Evolutionary conservation across 2,329 filamentous ascomycete species (phyloP).

Genomic region (Phaeophleospora eucalypticola): DNA sequence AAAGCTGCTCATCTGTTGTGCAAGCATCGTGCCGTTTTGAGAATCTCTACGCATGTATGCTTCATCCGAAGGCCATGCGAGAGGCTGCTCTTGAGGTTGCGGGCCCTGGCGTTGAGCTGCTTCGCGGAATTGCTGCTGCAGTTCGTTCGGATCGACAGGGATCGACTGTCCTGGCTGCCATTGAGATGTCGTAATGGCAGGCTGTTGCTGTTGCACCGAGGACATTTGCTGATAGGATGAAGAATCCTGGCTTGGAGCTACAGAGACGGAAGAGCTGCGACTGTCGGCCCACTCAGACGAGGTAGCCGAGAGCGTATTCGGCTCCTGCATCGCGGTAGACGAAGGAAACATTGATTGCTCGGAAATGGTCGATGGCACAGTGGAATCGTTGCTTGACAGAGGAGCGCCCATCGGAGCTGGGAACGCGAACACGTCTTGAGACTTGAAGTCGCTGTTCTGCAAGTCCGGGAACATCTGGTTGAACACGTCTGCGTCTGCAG

Average conservation of each 20-base stretch:
- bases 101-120: conserved; percentile 11
- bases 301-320: conserved; percentile 21
- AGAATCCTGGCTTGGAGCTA: conserved; percentile 12
- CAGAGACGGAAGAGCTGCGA: conserved; percentile 31
- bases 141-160: conserved; percentile 32
- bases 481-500: conserved; percentile 16
- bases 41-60: conserved; percentile 30
- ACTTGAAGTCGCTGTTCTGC: conserved; percentile 22
- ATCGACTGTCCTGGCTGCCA: conserved; percentile 37
- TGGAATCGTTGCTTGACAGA: conserved; percentile 27
- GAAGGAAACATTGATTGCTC: conserved; percentile 27
- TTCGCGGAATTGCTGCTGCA: conserved; percentile 32
- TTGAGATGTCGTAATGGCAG: conserved; percentile 22
- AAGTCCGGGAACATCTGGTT: conserved; percentile 25
- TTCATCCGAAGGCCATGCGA: conserved; percentile 32
- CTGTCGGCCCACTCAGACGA: conserved; percentile 31
- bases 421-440: conserved; percentile 19
- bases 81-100: conserved; percentile 27
- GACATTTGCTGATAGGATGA: conserved; percentile 14
- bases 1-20: conserved; percentile 35
- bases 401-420: conserved; percentile 18
- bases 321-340: conserved; percentile 21
- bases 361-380: conserved; percentile 26
- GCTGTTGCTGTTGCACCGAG: conserved; percentile 10
- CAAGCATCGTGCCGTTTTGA: conserved; percentile 28